phyloP scores from a whole-genome alignment of 177 flowering plant genomes.

The Vitis hybrid region DNA sequence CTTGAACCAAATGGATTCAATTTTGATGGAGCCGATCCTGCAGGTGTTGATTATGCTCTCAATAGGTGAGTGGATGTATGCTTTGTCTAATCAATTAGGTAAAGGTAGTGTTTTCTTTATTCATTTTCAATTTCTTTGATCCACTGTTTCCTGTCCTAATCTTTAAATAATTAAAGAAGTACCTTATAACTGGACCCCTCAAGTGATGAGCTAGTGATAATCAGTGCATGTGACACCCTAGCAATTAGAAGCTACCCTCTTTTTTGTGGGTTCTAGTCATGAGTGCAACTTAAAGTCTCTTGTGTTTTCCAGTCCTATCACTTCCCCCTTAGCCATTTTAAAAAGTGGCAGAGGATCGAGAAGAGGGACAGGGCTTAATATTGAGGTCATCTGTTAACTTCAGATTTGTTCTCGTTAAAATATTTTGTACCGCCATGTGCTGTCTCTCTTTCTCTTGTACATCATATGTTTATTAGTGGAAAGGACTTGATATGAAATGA shows the following conservation, averaged over 20 bases:
- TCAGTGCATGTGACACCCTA: too few species aligned
- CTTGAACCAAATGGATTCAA: slow-evolving; percentile 91
- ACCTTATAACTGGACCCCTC: too few species aligned
- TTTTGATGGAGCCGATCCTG: slow-evolving; percentile 85
- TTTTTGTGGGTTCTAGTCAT: too few species aligned
- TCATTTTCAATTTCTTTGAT: not conserved
- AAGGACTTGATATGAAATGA: not conserved
- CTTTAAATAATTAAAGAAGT: not conserved
- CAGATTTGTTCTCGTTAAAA: too few species aligned
- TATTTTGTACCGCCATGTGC: too few species aligned
- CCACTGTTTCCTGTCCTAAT: not conserved
- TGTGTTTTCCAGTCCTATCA: too few species aligned
- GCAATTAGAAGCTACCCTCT: too few species aligned
- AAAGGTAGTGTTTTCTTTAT: not conserved
- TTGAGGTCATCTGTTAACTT: not conserved
- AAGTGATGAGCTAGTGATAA: too few species aligned
- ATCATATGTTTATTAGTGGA: not conserved
- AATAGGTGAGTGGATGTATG: slow-evolving; percentile 58
- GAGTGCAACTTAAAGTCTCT: too few species aligned
- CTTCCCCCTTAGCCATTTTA: too few species aligned
- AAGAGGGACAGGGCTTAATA: too few species aligned
- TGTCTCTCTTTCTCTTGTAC: not conserved
- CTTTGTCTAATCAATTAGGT: not conserved
- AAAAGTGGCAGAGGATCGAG: too few species aligned
- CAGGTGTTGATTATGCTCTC: slow-evolving; percentile 90